Evolutionary conservation across 805 yeast species (phyloP), one percentile per base, ranked within the genome.

Genomic region (Suhomyces sp.): DNA sequence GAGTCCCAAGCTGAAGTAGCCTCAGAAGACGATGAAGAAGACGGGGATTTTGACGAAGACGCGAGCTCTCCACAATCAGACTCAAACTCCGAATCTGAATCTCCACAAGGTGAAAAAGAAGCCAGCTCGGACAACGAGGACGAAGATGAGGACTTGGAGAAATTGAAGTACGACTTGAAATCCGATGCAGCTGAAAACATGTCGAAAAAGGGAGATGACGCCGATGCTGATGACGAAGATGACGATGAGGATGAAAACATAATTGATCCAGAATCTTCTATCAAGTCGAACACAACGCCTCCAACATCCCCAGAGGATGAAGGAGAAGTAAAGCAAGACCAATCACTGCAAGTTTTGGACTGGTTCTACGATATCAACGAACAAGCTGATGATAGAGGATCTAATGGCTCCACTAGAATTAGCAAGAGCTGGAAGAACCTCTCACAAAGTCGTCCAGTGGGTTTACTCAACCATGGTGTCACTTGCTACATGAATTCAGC

Each of bases 401-500:
- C 87, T 1, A 76, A 79, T 43, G 60, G 62, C 1, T 74, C 83
- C 6, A 60, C 54, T 1, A 68, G 86, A 36, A 81, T 88, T 19
- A 53, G 65, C 38, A 88, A 88, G 56, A 79, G 79, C 39, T 88
- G 96, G 90, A 57, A 75, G n/a, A 74, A 70, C 34, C 62, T 74
- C 35, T 56, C 64, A 10, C 52, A 62, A 25, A 71, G 72, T 22
- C 82, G 82, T n/a, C 78, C 81, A 2, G 57, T 72, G 17, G 98
- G 98, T 0, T 66, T 91, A 32, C 60, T 84, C 32, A 91, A 91
- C 59, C 90, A 83, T 47, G 97, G 97, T 25, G 98, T 93, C 29
- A 91, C 98, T 3, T 91, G 98, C 58, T 91, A 91, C 63, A 90
- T 91, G 76, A 91, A 93, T 59, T 83, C 96, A 5, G 97, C 97